Base-by-base conservation (phyloP, 352 stramenopile genomes). In the Plasmopara halstedii region DNA sequence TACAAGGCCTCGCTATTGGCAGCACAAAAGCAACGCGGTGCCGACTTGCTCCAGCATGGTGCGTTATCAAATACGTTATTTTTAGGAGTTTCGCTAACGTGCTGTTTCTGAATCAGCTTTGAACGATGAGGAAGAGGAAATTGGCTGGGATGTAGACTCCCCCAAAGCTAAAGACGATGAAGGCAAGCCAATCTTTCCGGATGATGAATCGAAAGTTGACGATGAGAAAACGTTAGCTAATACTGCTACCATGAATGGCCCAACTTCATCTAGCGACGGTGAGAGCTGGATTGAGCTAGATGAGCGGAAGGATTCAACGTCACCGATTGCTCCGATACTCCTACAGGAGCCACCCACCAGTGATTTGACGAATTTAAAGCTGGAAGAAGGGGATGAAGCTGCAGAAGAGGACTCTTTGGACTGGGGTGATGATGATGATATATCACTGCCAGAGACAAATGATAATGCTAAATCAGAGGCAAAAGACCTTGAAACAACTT, bases 1-100 rank as follows among this genome's bases (percentile, higher is more conserved):
- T 88, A 85, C 64, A 88, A 88, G 50, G 72, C 73, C 15, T 83
- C 72, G 41, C 56, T 83, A 6, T 32, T 88, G 25, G 73, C 75
- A 14, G 75, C 75, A 3, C 75, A 88, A 42, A 73, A 88, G 45
- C 60, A 85, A 46, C 72, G 73, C 2, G 66, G 73, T 32, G 75
- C 75, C 0, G 62, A 84, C 27, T 37, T 88, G 40, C 48, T 88
- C 6, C 70, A 85, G 40, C 72, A 85, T 26, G 75, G 72, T 84
- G 39, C 32, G 67, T 55, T 23, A 10, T 2, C 21, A 38, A 25
- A 9, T 14, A n/a, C 17, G 21, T 27, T 14, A 20, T 2, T 29
- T 11, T 23, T 19, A 26, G 21, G 43, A 20, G 42, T 27, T 9
- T 20, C 4, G 21, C 39, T 40, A 29, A 59, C 20, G n/a, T 52